These are phyloP conservation scores for Pichia sp. DNA, from an alignment of 1,139 yeast genomes.

Conservation along the genomic window DNA sequence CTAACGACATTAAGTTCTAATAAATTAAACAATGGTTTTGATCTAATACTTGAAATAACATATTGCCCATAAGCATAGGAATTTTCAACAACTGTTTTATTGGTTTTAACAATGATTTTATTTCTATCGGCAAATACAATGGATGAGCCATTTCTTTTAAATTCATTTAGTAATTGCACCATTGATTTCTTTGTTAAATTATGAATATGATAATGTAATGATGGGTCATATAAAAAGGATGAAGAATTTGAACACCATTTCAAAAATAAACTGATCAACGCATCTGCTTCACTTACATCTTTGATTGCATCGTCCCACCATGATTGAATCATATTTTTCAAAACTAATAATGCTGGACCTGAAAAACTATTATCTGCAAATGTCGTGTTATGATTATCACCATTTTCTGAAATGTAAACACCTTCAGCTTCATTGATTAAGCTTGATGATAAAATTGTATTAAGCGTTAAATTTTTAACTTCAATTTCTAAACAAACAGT, in stretches of 20 bases:
- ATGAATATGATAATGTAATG: constrained; percentile 80
- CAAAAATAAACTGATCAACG: constrained; percentile 75
- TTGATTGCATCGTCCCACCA: constrained; percentile 94
- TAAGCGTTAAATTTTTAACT: constrained; percentile 72
- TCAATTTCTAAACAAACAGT: constrained; percentile 76
- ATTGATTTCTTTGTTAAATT: constrained; percentile 80
- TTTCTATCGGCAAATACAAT: constrained; percentile 79
- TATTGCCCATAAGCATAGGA: constrained; percentile 94
- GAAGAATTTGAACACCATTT: constrained; percentile 81
- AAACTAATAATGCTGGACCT: constrained; percentile 62
- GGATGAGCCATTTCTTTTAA: constrained; percentile 67
- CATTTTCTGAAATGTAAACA: constrained; percentile 47
- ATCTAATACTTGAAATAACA: constrained; percentile 68
- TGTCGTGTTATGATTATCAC: constrained; percentile 46
- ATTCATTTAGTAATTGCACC: constrained; percentile 75
- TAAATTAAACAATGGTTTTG: constrained; percentile 77
- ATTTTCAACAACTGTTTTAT: constrained; percentile 73
- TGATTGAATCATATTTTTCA: constrained; percentile 68
- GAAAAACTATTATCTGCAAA: constrained; percentile 76
- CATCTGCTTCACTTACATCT: constrained; percentile 68
- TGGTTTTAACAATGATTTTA: constrained; percentile 65
- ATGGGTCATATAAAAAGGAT: constrained; percentile 69
- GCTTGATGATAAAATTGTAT: constrained; percentile 80
- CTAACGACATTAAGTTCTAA: constrained; percentile 67
- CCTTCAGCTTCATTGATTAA: constrained; percentile 89